Evolutionary conservation across 2,329 filamentous ascomycete species (phyloP).

Genomic region (Lachnellula suecica): DNA sequence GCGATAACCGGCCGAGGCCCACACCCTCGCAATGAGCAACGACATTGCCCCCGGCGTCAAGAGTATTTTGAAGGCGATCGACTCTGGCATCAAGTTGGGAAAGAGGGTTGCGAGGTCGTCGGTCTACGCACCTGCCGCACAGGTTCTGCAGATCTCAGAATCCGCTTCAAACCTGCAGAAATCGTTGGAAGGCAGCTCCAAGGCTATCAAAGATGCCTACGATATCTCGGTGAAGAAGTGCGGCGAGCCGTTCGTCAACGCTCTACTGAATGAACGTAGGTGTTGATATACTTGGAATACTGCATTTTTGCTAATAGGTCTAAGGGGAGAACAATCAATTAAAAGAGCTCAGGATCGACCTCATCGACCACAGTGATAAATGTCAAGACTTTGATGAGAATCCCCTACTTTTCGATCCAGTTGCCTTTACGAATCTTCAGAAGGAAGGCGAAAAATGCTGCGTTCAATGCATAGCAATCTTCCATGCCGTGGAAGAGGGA

Average conservation of each 20-base stretch:
- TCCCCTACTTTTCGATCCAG: constrained; percentile 23
- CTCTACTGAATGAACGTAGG: constrained; percentile 29
- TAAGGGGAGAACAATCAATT: constrained; percentile 24
- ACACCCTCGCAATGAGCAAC: constrained; percentile 18
- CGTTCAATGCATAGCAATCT: constrained; percentile 25
- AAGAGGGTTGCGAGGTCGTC: constrained; percentile 24
- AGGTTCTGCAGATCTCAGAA: constrained; percentile 28
- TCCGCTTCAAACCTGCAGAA: constrained; percentile 23
- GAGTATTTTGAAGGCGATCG: constrained; percentile 28
- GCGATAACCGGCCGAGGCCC: constrained; percentile 10
- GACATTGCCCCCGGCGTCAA: constrained; percentile 28
- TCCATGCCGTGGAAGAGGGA: constrained; percentile 21
- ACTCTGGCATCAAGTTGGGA: constrained; percentile 28
- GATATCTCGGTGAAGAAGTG: constrained; percentile 18
- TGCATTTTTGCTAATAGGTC: constrained; percentile 4
- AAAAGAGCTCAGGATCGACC: constrained; percentile 27
- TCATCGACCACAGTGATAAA: constrained; percentile 29
- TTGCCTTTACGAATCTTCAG: constrained; percentile 21
- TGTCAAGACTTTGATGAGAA: constrained; percentile 30
- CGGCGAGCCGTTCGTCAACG: constrained; percentile 24
- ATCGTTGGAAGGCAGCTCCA: constrained; percentile 20
- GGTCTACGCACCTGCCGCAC: constrained; percentile 15
- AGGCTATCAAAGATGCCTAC: constrained; percentile 27
- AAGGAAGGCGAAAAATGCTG: constrained; percentile 25
- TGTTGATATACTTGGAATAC: neutral